These are phyloP conservation scores for Graphiopsis chlorocephala DNA, from an alignment of 2,329 filamentous ascomycete species.

Conservation along the genomic window DNA sequence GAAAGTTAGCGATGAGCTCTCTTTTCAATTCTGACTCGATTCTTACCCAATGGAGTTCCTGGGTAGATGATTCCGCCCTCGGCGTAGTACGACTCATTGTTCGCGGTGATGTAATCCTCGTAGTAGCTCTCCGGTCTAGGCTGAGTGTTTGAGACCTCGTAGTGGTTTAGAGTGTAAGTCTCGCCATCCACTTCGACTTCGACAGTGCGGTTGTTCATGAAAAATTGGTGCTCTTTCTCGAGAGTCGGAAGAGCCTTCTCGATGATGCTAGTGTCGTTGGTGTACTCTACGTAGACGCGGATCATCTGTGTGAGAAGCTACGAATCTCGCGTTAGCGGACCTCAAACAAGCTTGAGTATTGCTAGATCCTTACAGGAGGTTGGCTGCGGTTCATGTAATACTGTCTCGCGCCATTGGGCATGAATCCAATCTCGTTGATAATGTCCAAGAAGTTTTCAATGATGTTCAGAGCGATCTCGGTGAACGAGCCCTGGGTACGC, in stretches of 20 bases:
- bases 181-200: constrained; percentile 43
- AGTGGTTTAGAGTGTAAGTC: constrained; percentile 58
- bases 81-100: constrained; percentile 62
- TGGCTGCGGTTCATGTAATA: constrained; percentile 70
- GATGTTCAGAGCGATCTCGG: constrained; percentile 62
- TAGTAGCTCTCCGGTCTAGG: constrained; percentile 66
- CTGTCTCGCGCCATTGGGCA: constrained; percentile 65
- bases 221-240: constrained; percentile 63
- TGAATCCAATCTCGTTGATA: constrained; percentile 62
- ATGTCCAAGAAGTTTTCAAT: constrained; percentile 70
- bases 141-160: constrained; percentile 62
- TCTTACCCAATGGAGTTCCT: constrained; percentile 32
- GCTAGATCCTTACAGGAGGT: constrained; percentile 57
- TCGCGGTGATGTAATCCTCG: constrained; percentile 65
- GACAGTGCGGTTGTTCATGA: constrained; percentile 59
- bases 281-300: constrained; percentile 61
- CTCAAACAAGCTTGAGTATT: constrained; percentile 62
- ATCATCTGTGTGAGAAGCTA: constrained; percentile 60
- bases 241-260: constrained; percentile 61
- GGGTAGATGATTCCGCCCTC: constrained; percentile 59
- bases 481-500: constrained; percentile 62
- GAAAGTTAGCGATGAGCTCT: not conserved
- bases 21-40: not conserved
- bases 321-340: not conserved
- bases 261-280: constrained; percentile 60